Conservation (phyloP, 805 yeast species). For the Pichia nanzhaoensis region DNA sequence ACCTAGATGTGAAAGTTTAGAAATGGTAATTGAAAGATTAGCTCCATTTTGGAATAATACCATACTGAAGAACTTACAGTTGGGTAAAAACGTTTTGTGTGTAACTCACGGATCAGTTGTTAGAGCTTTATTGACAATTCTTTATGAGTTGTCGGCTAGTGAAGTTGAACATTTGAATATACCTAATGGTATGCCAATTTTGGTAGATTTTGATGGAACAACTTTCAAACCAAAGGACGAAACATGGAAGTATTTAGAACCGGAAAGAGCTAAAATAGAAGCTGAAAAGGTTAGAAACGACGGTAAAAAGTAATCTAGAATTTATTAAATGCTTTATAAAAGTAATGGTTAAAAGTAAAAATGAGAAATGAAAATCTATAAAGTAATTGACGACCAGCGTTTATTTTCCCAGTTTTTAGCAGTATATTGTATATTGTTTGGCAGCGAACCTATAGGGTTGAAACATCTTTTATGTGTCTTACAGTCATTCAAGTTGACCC, state of each 20-base stretch:
- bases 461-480: constrained; percentile 16
- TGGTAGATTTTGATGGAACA: constrained; percentile 43
- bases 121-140: constrained; percentile 63
- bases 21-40: constrained; percentile 63
- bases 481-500: constrained; percentile 23
- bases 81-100: constrained; percentile 52
- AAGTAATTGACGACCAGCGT: constrained; percentile 30
- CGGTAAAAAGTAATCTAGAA: constrained; percentile 40
- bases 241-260: constrained; percentile 67
- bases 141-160: constrained; percentile 58
- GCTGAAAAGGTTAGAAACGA: constrained; percentile 77
- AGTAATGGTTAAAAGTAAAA: not conserved
- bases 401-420: constrained; percentile 45
- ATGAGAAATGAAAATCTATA: not conserved
- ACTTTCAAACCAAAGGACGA: constrained; percentile 21
- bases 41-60: constrained; percentile 52
- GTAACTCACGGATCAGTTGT: constrained; percentile 83
- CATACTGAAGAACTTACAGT: constrained; percentile 41
- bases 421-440: constrained; percentile 36
- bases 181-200: constrained; percentile 80
- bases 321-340: too few species aligned
- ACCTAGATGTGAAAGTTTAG: constrained; percentile 69
- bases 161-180: constrained; percentile 70
- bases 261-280: constrained; percentile 70
- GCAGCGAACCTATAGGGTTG: constrained; percentile 25